These are phyloP conservation scores for Fusarium sp. DNA, from an alignment of 2,329 filamentous ascomycete species.

Conservation along the genomic window DNA sequence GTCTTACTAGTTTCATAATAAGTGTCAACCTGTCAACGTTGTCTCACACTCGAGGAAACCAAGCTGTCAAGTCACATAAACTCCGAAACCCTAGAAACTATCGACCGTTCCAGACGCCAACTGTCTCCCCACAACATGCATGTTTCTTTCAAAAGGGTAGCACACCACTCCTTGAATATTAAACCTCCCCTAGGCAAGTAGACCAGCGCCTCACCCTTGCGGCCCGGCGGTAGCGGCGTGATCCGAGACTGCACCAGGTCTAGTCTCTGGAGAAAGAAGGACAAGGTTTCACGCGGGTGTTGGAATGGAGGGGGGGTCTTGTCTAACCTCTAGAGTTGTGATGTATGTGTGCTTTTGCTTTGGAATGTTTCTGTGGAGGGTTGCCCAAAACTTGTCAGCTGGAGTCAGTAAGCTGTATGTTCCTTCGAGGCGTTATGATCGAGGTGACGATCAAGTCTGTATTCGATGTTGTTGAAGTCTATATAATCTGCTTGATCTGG, in stretches of 20 bases:
- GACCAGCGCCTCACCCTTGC: not conserved
- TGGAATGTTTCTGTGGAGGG: constrained; percentile 24
- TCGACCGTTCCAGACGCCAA: not conserved
- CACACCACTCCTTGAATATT: not conserved
- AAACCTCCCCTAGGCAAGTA: not conserved
- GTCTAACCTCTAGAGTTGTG: constrained; percentile 4
- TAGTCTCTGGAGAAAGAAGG: constrained; percentile 11
- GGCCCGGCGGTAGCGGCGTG: constrained; percentile 35
- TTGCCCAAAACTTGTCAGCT: constrained; percentile 11
- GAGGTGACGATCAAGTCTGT: not conserved
- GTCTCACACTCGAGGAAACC: too few relatives aligned
- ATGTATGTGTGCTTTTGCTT: not conserved
- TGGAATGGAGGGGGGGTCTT: constrained; percentile 4
- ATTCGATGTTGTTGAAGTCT: not conserved
- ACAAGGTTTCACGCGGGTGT: not conserved
- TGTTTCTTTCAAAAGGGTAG: constrained; percentile 10
- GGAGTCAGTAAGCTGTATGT: not conserved
- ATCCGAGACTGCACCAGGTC: not conserved
- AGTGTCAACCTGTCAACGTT: too few relatives aligned
- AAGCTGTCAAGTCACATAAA: too few relatives aligned
- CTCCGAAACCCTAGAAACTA: not conserved
- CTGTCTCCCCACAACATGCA: not conserved
- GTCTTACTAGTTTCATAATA: too few relatives aligned
- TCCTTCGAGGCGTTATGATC: not conserved
- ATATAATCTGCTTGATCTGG: constrained; percentile 20